These are phyloP conservation scores for Populus pruinosa DNA, from an alignment of 345 rosid genomes.

Conservation along the genomic window DNA sequence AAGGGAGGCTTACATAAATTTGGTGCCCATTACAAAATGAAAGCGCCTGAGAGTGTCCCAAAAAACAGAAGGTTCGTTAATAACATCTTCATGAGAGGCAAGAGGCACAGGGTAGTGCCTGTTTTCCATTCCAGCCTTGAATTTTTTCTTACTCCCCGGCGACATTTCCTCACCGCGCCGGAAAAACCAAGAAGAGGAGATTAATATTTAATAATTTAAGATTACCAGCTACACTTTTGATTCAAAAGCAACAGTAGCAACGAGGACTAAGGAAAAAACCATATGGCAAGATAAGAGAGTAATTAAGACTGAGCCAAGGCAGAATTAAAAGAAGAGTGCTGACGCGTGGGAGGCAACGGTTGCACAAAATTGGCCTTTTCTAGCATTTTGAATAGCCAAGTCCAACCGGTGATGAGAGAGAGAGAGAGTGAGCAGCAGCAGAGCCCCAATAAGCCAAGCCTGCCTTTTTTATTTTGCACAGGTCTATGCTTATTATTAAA, in stretches of 20 bases:
- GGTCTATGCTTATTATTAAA: conserved; percentile 26
- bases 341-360: conserved; percentile 60
- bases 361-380: conserved; percentile 62
- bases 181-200: conserved; percentile 2
- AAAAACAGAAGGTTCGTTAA: conserved; percentile 46
- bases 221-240: too few relatives aligned
- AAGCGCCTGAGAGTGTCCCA: conserved; percentile 91
- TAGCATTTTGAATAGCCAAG: conserved; percentile 35
- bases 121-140: conserved; percentile 16
- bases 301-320: conserved; percentile 42
- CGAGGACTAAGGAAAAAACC: neutral
- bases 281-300: conserved; percentile 33
- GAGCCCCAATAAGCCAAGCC: neutral
- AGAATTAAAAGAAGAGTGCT: conserved; percentile 20
- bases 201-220: neutral
- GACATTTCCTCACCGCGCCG: conserved; percentile 36
- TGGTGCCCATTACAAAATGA: conserved; percentile 74
- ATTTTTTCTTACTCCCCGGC: conserved; percentile 36
- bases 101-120: conserved; percentile 66
- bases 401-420: neutral
- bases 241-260: neutral
- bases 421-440: neutral
- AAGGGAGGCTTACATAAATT: conserved; percentile 56
- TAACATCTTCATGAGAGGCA: conserved; percentile 53
- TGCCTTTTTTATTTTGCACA: conserved; percentile 16